A percentile compares a stretch with the other conserved stretches of the same genome.
These are phyloP conservation scores for Podospora sp. DNA, from an alignment of 495 filamentous ascomycete genomes.

Conservation along the genomic window DNA sequence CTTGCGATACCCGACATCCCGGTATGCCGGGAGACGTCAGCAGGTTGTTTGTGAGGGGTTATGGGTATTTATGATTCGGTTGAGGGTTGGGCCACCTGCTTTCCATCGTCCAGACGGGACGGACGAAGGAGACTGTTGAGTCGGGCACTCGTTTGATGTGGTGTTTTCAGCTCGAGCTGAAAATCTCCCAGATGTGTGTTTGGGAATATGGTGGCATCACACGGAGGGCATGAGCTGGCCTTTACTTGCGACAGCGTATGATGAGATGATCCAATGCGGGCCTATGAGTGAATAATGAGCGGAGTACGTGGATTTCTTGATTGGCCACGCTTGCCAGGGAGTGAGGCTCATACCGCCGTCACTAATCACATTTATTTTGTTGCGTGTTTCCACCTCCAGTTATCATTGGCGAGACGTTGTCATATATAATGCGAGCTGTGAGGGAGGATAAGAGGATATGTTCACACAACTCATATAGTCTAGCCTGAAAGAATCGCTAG, in stretches of 20 bases:
- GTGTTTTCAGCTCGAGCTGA: background rate
- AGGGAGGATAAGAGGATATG: background rate
- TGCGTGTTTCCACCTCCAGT: background rate
- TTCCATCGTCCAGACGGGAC: background rate
- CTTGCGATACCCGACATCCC: conserved; percentile 23
- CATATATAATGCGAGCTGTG: background rate
- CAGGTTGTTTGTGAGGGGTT: conserved; percentile 1
- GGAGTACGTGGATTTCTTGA: background rate
- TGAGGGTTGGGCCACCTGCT: background rate
- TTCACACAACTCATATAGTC: background rate
- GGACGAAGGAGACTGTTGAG: background rate
- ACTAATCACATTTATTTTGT: conserved; percentile 2
- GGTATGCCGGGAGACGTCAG: conserved; percentile 12
- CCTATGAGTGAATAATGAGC: conserved; percentile 10
- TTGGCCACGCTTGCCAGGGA: background rate
- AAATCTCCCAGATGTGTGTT: background rate
- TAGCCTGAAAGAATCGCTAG: background rate
- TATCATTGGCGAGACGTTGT: background rate
- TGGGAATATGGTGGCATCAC: background rate
- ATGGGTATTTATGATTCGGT: background rate
- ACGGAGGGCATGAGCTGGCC: background rate
- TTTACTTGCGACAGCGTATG: background rate
- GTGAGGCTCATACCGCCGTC: background rate
- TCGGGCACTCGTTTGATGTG: background rate
- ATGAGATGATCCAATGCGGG: background rate